Base-by-base conservation (phyloP, 2,329 filamentous ascomycete genomes). In the Phaeosphaeriaceae sp. region DNA sequence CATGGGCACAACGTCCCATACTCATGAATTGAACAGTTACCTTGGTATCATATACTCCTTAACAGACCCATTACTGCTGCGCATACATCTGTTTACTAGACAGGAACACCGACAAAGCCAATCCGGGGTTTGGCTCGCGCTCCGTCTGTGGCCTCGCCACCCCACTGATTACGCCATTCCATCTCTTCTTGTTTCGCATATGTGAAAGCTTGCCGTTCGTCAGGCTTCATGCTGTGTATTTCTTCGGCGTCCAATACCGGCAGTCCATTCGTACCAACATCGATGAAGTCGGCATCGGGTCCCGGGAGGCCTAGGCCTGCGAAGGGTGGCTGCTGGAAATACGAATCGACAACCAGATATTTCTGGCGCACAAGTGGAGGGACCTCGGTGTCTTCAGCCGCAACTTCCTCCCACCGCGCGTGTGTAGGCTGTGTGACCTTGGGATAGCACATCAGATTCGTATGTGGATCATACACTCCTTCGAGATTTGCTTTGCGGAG, bases 391-490 rank as follows among this genome's bases (percentile, higher is more conserved):
- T 73, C 65, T 31, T 73, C 67, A n/a, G 79, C 72, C 1, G 84
- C 76, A 2, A 96, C 82, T 60, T 90, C 87, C 78, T 95, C 91
- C 82, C 93, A 93, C 58, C 89, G 89, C 10, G 88, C 92, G 67
- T 92, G 91, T 2, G 92, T 95, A 2, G 95, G 92, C 76, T 99
- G 95, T 86, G 93, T 96, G 71, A 85, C 90, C 61, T 87, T 87
- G 0, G 95, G 94, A 73, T 91, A 96, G 73, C 95, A 92, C 85
- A 97, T 90, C 58, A 86, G 80, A 76, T 99, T 99, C 53, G 95
- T 98, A 80, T 98, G 93, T 24, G 94, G 88, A 70, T 99, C 93
- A 78, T 98, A 98, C 53, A 94, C 86, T 49, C 95, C 95, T 22
- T 86, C 80, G 9, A 89, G 82, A 66, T 91, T 95, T 45, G 84